Conservation (phyloP, 495 filamentous ascomycete species). For the Durotheca rogersii region DNA sequence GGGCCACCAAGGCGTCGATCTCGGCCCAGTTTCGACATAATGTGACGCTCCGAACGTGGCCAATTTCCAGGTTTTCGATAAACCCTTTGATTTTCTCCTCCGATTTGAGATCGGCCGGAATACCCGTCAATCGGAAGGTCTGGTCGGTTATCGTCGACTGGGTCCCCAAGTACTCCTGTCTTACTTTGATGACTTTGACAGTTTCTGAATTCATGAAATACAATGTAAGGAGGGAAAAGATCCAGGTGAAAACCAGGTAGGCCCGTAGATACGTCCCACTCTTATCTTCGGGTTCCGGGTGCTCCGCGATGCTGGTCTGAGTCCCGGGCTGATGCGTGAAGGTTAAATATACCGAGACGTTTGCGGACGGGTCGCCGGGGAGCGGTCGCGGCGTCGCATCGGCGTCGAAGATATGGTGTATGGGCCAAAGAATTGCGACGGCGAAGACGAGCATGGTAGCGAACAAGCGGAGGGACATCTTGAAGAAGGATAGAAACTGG, state of each 20-base stretch:
- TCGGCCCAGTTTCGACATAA: slow-evolving; percentile 86
- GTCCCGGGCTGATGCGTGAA: slow-evolving; percentile 8
- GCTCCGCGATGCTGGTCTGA: background rate
- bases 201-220: slow-evolving; percentile 83
- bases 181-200: slow-evolving; percentile 72
- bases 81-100: slow-evolving; percentile 84
- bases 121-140: slow-evolving; percentile 87
- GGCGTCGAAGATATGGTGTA: slow-evolving; percentile 65
- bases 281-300: slow-evolving; percentile 30
- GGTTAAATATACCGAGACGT: slow-evolving; percentile 1
- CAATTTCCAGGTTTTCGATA: slow-evolving; percentile 83
- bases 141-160: slow-evolving; percentile 93
- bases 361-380: slow-evolving; percentile 8
- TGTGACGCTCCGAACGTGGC: slow-evolving; percentile 88
- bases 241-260: slow-evolving; percentile 85
- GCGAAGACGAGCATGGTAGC: slow-evolving; percentile 76
- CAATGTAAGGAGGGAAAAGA: slow-evolving; percentile 81
- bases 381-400: slow-evolving; percentile 4
- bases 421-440: slow-evolving; percentile 74
- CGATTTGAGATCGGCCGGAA: slow-evolving; percentile 74
- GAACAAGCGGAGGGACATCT: slow-evolving; percentile 86
- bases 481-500: slow-evolving; percentile 91
- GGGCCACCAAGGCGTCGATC: slow-evolving; percentile 71
- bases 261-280: slow-evolving; percentile 78
- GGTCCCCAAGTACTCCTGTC: slow-evolving; percentile 88